A percentile compares a stretch with the other conserved stretches of the same genome.
Evolutionary conservation across 2,329 filamentous ascomycete species (phyloP).

Genomic region (Aspergillus viridinutans): DNA sequence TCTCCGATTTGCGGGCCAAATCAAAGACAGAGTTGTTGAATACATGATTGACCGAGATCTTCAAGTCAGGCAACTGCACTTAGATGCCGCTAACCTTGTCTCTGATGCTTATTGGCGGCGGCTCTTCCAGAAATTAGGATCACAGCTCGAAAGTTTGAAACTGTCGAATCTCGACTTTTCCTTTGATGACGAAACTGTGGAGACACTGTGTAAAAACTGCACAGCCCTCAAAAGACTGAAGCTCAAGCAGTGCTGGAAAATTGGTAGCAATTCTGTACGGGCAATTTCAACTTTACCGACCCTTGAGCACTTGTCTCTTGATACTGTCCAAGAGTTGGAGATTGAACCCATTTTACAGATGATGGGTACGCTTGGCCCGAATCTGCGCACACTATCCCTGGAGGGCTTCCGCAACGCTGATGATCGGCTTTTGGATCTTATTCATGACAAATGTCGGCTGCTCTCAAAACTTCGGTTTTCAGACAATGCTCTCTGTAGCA

Average conservation of each 20-base stretch:
- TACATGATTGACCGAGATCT: constrained; percentile 72
- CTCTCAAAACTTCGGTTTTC: constrained; percentile 77
- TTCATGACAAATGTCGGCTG: constrained; percentile 64
- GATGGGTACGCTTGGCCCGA: constrained; percentile 58
- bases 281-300: constrained; percentile 59
- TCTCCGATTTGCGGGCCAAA: constrained; percentile 80
- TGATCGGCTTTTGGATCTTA: constrained; percentile 64
- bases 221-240: constrained; percentile 71
- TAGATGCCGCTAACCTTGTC: constrained; percentile 81
- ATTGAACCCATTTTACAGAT: constrained; percentile 58
- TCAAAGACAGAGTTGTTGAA: constrained; percentile 79
- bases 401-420: constrained; percentile 63
- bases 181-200: constrained; percentile 67
- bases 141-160: constrained; percentile 63
- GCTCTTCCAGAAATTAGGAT: constrained; percentile 63
- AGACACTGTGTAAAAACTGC: constrained; percentile 60
- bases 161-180: constrained; percentile 81
- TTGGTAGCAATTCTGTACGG: constrained; percentile 62
- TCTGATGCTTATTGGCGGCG: constrained; percentile 70
- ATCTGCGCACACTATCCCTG: constrained; percentile 74
- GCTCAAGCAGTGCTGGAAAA: constrained; percentile 71
- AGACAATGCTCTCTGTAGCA: constrained; percentile 70
- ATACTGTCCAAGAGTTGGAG: constrained; percentile 56
- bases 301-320: constrained; percentile 72
- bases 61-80: constrained; percentile 66